Evolutionary conservation across 1,284 basidiomycete genomes (phyloP).

Genomic region (Moesziomyces aphidis): DNA sequence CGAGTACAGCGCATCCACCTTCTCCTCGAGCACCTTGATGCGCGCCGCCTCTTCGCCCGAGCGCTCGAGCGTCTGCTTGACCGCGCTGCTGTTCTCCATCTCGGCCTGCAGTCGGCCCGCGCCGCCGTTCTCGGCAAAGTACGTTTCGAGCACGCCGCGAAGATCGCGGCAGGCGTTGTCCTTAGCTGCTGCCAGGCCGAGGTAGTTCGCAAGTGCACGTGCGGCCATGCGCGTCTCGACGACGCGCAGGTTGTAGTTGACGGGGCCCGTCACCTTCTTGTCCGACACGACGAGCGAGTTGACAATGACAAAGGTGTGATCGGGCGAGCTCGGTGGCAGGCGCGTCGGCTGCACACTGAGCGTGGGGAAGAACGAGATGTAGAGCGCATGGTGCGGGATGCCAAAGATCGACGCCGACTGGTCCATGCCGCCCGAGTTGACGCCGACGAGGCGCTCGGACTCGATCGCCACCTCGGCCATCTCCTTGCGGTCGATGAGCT

Average conservation of each 20-base stretch:
- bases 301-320: conserved; percentile 60
- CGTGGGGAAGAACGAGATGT: conserved; percentile 61
- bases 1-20: conserved; percentile 32
- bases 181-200: conserved; percentile 27
- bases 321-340: conserved; percentile 41
- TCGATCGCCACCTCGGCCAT: conserved; percentile 66
- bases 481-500: conserved; percentile 51
- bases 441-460: conserved; percentile 63
- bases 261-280: conserved; percentile 65
- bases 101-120: conserved; percentile 24
- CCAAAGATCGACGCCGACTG: conserved; percentile 65
- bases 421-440: conserved; percentile 67
- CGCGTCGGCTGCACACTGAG: conserved; percentile 43
- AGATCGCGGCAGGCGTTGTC: conserved; percentile 29
- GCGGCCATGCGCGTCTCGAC: conserved; percentile 63
- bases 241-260: conserved; percentile 66
- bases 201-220: conserved; percentile 30
- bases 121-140: conserved; percentile 45
- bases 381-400: conserved; percentile 57
- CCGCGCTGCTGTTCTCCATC: conserved; percentile 31
- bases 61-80: conserved; percentile 30
- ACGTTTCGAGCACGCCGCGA: conserved; percentile 54
- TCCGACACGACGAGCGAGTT: conserved; percentile 65
- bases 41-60: conserved; percentile 58
- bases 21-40: conserved; percentile 44